phyloP scores from a whole-genome alignment of 73 alveolate genomes.

The Durusdinium trenchii region DNA sequence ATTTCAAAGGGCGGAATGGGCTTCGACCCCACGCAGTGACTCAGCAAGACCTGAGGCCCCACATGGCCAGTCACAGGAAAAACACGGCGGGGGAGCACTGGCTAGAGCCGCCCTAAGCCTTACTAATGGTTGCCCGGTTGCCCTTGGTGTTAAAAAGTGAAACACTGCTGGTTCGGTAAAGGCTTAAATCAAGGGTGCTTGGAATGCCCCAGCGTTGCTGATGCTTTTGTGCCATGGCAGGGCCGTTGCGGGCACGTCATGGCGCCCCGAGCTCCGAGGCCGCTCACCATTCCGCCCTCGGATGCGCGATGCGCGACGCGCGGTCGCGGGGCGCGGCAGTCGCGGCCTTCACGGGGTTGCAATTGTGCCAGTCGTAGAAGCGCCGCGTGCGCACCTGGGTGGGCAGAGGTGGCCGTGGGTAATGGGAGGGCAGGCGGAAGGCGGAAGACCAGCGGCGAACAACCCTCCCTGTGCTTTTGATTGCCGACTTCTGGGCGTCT shows the following conservation, averaged over 20 bases:
- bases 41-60: constrained; percentile 39
- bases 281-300: background rate
- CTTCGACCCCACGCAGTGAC: constrained; percentile 34
- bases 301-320: background rate
- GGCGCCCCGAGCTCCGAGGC: background rate
- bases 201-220: too few species aligned
- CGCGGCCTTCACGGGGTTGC: constrained; percentile 80
- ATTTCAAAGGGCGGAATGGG: constrained; percentile 83
- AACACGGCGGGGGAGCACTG: background rate
- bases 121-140: too few species aligned
- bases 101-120: background rate
- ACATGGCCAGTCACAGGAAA: background rate
- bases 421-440: background rate
- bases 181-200: too few species aligned
- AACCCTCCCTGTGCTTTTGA: too few species aligned
- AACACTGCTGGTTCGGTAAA: too few species aligned
- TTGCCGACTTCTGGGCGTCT: too few species aligned
- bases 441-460: too few species aligned
- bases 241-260: too few species aligned
- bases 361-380: constrained; percentile 95
- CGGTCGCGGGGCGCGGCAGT: too few species aligned
- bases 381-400: constrained; percentile 75
- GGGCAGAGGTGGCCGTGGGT: background rate
- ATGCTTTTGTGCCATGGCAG: too few species aligned
- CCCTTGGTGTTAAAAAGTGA: too few species aligned